A percentile compares a stretch with the other conserved stretches of the same genome.
phyloP scores from a whole-genome alignment of 192 early-diverging fungal genomes.

The Mortierella hygrophila region DNA sequence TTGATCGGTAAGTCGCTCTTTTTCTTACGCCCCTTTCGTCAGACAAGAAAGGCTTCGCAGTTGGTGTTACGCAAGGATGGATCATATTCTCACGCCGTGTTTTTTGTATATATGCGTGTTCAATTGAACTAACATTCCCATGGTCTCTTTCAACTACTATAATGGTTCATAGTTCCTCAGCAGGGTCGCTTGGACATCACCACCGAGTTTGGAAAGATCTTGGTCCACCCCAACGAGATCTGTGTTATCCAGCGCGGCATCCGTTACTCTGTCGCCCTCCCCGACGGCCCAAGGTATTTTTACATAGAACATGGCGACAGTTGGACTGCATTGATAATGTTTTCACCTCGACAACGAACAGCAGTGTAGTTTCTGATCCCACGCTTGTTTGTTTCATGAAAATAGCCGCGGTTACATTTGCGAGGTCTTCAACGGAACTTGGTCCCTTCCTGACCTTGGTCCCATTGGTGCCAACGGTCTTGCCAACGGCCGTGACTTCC shows the following conservation, averaged over 20 bases:
- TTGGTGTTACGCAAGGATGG: neutral
- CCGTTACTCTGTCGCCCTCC: slow-evolving; percentile 83
- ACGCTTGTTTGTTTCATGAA: neutral
- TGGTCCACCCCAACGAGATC: slow-evolving; percentile 91
- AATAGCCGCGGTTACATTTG: slow-evolving; percentile 88
- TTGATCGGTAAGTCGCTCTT: slow-evolving; percentile 74
- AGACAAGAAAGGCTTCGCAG: neutral
- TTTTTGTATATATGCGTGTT: too few species aligned
- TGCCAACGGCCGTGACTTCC: slow-evolving; percentile 95
- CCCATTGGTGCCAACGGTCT: slow-evolving; percentile 96
- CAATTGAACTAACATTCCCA: neutral
- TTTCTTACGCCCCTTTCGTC: neutral
- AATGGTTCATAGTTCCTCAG: slow-evolving; percentile 80
- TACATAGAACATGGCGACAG: neutral
- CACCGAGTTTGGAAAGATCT: slow-evolving; percentile 91
- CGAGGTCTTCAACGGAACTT: slow-evolving; percentile 91
- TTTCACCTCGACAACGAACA: neutral
- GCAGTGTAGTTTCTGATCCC: neutral
- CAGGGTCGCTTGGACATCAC: slow-evolving; percentile 88
- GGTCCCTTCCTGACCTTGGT: slow-evolving; percentile 95
- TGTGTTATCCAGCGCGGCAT: slow-evolving; percentile 94
- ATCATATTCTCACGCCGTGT: neutral
- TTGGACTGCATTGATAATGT: neutral
- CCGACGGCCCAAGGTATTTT: slow-evolving; percentile 78
- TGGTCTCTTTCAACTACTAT: neutral